Base-by-base conservation (phyloP, 768 basidiomycete genomes). In the Termitomyces sp. region DNA sequence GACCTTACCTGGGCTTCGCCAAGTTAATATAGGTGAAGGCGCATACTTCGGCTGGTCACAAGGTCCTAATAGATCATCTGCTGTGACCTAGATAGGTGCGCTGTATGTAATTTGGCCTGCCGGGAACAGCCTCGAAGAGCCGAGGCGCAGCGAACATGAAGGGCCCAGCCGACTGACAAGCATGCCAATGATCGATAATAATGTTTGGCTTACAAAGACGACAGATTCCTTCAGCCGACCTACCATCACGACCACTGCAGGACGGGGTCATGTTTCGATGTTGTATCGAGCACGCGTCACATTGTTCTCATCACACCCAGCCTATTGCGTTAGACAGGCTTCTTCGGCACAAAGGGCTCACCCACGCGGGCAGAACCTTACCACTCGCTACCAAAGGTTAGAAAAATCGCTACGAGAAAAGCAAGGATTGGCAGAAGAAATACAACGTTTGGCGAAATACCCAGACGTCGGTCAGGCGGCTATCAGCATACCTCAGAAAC, bases 351-450 rank as follows among this genome's bases (percentile, higher is more conserved):
- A 61, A 45, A 39, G 63, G 48, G 67, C 70, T 56, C 58, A 65
- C 22, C 67, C 70, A 8, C 84, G 81, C 46, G 86, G 85, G 0
- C 82, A 79, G 66, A 87, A 89, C 65, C 78, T 90, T 5, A 78
- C 82, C 1, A 74, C 79, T 4, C 79, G 86, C 15, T 86, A 82
- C 61, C 68, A 67, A 6, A 72, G 76, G n/a, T 76, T 91, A 0
- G 88, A 88, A 65, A 79, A 76, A 57, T 76, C 77, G 2, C 62
- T 84, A 7, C 70, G 80, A 39, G 76, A 76, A 31, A 84, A 80
- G 66, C 69, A 75, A 50, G 69, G 70, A 6, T 67, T 75, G 20
- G 66, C 66, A 2, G 61, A 69, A 42, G 69, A 74, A 13, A 69
- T 76, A 22, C 67, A 71, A 3, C 66, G 64, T 1, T 45, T 70